Conservation (phyloP, 2,329 filamentous ascomycete species). For the Cytospora paraplurivora region DNA sequence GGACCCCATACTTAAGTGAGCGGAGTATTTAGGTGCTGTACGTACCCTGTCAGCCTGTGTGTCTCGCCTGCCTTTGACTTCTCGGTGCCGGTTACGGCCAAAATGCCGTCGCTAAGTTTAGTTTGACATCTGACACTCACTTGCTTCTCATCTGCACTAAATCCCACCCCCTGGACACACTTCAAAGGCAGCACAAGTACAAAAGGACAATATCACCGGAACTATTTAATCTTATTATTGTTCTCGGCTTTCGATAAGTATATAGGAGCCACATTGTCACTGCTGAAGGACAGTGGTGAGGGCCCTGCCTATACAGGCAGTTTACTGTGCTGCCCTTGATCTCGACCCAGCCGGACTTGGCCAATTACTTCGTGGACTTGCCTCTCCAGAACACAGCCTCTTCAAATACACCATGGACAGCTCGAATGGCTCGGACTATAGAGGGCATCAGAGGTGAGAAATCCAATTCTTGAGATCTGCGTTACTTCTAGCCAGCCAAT, state of each 20-base stretch:
- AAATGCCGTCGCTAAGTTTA: neutral
- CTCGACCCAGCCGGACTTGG: neutral
- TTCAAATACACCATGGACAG: slow-evolving; percentile 6
- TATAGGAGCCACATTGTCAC: neutral
- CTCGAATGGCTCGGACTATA: slow-evolving; percentile 4
- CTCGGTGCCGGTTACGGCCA: slow-evolving; percentile 24
- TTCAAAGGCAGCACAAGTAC: slow-evolving; percentile 12
- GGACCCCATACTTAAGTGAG: neutral
- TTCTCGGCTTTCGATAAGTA: neutral
- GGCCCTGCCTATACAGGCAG: slow-evolving; percentile 2
- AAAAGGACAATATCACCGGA: slow-evolving; percentile 13
- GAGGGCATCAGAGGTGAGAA: slow-evolving; percentile 21
- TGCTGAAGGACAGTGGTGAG: neutral
- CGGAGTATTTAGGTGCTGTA: too few species aligned
- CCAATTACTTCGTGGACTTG: neutral
- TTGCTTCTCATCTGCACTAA: neutral
- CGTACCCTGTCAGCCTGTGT: too few species aligned
- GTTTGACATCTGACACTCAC: slow-evolving; percentile 1
- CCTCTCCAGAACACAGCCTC: neutral
- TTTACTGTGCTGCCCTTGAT: slow-evolving; percentile 11
- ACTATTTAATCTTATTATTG: slow-evolving; percentile 13
- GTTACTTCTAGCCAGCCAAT: neutral
- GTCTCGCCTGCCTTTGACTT: neutral
- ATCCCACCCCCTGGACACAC: neutral
- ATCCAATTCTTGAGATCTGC: slow-evolving; percentile 6